Conservation (phyloP, 2,329 filamentous ascomycete species). For the Aspergillus nomiae region DNA sequence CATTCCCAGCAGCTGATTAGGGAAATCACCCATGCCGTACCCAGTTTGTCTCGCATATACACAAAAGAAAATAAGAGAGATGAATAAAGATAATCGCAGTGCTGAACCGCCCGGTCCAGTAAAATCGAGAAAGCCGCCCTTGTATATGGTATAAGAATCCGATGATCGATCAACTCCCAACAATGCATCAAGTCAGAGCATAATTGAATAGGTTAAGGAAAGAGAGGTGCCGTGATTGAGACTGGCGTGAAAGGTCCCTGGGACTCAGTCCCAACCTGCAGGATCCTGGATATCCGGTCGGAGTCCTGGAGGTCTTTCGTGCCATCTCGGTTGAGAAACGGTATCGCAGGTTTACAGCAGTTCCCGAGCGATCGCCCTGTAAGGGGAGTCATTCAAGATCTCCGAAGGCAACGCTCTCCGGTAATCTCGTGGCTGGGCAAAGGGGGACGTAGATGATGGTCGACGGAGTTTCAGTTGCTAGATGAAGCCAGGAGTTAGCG, state of each 20-base stretch:
- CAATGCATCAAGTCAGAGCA: slow-evolving; percentile 31
- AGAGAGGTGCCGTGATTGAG: slow-evolving; percentile 11
- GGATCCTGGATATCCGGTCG: slow-evolving; percentile 16
- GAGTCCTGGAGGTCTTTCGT: slow-evolving; percentile 8
- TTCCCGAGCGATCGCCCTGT: slow-evolving; percentile 21
- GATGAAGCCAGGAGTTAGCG: slow-evolving; percentile 4
- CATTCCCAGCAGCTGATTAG: slow-evolving; percentile 10
- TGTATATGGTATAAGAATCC: slow-evolving; percentile 22
- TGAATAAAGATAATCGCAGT: slow-evolving; percentile 9
- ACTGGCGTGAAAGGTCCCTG: slow-evolving; percentile 9
- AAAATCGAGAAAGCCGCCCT: slow-evolving; percentile 26
- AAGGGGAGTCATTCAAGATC: slow-evolving; percentile 31
- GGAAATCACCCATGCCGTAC: slow-evolving; percentile 7
- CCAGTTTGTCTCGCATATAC: slow-evolving; percentile 4
- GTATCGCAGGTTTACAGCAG: slow-evolving; percentile 18
- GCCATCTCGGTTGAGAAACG: background rate
- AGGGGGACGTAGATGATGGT: slow-evolving; percentile 41
- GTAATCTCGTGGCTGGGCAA: slow-evolving; percentile 43
- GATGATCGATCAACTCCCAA: slow-evolving; percentile 31
- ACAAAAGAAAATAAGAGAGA: slow-evolving; percentile 2
- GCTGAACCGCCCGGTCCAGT: slow-evolving; percentile 14
- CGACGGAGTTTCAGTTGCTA: slow-evolving; percentile 42
- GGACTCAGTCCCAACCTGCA: slow-evolving; percentile 21
- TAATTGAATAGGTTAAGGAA: slow-evolving; percentile 13
- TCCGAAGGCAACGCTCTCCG: slow-evolving; percentile 38